A percentile compares a stretch with the other conserved stretches of the same genome.
These are phyloP conservation scores for Gossypium aridum DNA, from an alignment of 441 rosid genomes.

Conservation along the genomic window DNA sequence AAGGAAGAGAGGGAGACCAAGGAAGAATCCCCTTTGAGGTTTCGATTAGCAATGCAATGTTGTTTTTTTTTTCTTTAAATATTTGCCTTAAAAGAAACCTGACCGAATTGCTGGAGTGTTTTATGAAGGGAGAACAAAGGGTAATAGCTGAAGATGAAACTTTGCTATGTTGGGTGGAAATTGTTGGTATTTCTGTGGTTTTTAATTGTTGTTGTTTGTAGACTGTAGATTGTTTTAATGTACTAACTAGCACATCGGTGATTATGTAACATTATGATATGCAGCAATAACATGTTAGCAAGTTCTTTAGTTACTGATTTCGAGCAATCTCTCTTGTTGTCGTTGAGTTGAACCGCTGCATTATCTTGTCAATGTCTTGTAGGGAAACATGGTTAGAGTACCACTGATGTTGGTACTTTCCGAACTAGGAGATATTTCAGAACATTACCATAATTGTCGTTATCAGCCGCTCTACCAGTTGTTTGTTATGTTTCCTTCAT, in stretches of 20 bases:
- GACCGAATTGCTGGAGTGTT: not conserved
- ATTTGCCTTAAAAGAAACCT: not conserved
- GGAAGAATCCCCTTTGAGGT: constrained; percentile 36
- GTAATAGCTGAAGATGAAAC: not conserved
- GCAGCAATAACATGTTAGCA: constrained; percentile 12
- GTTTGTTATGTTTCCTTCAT: too few relatives aligned
- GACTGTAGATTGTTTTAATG: constrained; percentile 14
- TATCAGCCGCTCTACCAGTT: not conserved
- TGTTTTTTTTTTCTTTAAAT: not conserved
- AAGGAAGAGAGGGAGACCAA: constrained; percentile 72
- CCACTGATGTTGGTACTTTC: not conserved
- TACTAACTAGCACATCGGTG: constrained; percentile 14
- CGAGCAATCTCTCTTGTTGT: not conserved
- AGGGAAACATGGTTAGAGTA: not conserved
- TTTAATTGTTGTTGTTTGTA: constrained; percentile 2
- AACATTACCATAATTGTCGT: not conserved
- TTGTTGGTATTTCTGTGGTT: constrained; percentile 13
- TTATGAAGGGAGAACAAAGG: not conserved
- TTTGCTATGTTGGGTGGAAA: not conserved
- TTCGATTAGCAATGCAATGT: not conserved
- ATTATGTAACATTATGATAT: constrained; percentile 16
- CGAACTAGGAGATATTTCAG: not conserved
- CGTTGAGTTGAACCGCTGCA: not conserved
- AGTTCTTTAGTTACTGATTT: not conserved
- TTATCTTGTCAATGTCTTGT: not conserved